These are phyloP conservation scores for Pseudocercospora fuligena DNA, from an alignment of 2,329 filamentous ascomycete species.

Conservation along the genomic window DNA sequence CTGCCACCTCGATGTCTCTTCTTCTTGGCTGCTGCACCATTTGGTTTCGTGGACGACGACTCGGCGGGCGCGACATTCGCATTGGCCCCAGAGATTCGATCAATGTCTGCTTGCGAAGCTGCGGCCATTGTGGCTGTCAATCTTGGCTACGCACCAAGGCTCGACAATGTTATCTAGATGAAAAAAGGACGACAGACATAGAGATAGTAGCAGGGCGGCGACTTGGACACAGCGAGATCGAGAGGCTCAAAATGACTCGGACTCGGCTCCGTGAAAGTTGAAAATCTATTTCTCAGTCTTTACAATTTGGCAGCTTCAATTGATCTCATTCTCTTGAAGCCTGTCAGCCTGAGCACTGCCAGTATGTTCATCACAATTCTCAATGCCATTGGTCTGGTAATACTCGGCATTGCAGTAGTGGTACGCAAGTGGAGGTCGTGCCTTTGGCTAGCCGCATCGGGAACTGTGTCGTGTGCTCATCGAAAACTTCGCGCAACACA, in stretches of 20 bases:
- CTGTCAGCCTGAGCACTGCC: no score
- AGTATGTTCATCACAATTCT: not conserved
- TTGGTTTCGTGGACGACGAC: slow-evolving; percentile 11
- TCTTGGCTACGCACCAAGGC: not conserved
- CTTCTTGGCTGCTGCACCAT: slow-evolving; percentile 26
- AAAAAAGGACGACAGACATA: no score
- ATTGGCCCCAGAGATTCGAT: slow-evolving; percentile 1
- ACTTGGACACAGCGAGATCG: not conserved
- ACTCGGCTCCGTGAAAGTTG: not conserved
- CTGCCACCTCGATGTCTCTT: slow-evolving; percentile 55
- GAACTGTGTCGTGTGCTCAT: slow-evolving; percentile 1
- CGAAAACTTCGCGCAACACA: not conserved
- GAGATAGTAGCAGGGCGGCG: not conserved
- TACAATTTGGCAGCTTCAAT: no score
- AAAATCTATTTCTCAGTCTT: not conserved
- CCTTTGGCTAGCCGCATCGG: not conserved
- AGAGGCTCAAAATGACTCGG: not conserved
- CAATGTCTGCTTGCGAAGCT: slow-evolving; percentile 6
- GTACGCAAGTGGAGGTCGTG: slow-evolving; percentile 5
- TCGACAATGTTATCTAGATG: not conserved
- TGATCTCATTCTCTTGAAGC: no score
- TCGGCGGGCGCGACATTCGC: not conserved
- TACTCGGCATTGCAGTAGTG: no score
- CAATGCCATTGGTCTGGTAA: not conserved
- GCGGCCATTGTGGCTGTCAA: not conserved